Percentiles rank a stretch among this genome's conserved stretches.
Conservation (phyloP, 139 green algal species). For the Dunaliella sp. region DNA sequence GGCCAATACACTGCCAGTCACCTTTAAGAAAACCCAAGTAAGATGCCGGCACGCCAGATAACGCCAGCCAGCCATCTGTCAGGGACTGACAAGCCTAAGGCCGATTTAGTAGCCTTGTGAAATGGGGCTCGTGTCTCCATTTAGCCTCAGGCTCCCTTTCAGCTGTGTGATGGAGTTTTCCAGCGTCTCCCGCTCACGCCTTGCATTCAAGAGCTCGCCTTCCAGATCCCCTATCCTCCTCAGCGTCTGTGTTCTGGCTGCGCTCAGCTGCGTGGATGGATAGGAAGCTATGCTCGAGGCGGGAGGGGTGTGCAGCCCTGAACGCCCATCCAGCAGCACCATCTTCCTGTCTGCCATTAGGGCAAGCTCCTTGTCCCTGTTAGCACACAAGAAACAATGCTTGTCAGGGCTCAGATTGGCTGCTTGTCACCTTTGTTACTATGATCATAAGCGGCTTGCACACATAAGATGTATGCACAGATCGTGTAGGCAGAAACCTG, state of each 20-base stretch:
- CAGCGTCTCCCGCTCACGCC: slow-evolving; percentile 37
- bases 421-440: too few species aligned
- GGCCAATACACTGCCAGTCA: background rate
- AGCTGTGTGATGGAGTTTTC: slow-evolving; percentile 33
- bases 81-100: too few species aligned
- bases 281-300: slow-evolving; percentile 23
- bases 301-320: slow-evolving; percentile 31
- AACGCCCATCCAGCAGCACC: slow-evolving; percentile 44
- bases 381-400: too few species aligned
- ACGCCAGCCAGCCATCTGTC: too few species aligned
- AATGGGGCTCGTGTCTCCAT: too few species aligned
- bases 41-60: too few species aligned
- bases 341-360: slow-evolving; percentile 34
- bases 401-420: too few species aligned
- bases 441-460: too few species aligned
- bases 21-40: too few species aligned
- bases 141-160: background rate
- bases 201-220: slow-evolving; percentile 19
- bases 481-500: too few species aligned
- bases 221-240: slow-evolving; percentile 43
- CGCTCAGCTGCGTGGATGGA: background rate
- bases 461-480: too few species aligned
- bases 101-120: too few species aligned
- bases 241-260: slow-evolving; percentile 22
- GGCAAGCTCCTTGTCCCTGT: slow-evolving; percentile 33